Conservation (phyloP, 1,284 basidiomycete genomes). For the Afroboletus lepidellus region DNA sequence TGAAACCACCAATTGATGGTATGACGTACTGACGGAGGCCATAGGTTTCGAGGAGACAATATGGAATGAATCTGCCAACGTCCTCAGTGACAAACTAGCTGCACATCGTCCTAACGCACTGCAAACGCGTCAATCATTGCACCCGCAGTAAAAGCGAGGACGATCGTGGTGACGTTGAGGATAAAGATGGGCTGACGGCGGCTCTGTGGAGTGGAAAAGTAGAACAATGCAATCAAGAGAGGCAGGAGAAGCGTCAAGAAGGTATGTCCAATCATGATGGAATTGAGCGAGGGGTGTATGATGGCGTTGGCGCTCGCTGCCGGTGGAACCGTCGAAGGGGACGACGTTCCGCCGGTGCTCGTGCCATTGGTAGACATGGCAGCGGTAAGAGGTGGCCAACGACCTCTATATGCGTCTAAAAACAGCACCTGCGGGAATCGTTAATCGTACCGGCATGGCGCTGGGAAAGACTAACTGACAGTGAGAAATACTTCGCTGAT, state of each 20-base stretch:
- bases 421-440: neutral
- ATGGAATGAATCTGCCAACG: constrained; percentile 25
- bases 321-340: constrained; percentile 1
- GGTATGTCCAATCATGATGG: constrained; percentile 28
- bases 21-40: constrained; percentile 19
- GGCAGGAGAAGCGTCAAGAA: constrained; percentile 31
- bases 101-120: constrained; percentile 9
- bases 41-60: constrained; percentile 19
- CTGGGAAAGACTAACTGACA: neutral
- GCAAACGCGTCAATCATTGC: constrained; percentile 22
- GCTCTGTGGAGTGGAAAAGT: constrained; percentile 29
- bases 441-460: neutral
- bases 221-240: constrained; percentile 31
- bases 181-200: constrained; percentile 30
- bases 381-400: neutral
- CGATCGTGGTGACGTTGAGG: constrained; percentile 28
- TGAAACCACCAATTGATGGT: neutral
- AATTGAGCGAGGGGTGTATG: constrained; percentile 18
- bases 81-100: constrained; percentile 1
- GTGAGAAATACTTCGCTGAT: neutral
- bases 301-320: constrained; percentile 2
- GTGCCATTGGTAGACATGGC: constrained; percentile 19
- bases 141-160: constrained; percentile 26
- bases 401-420: neutral
- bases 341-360: constrained; percentile 6